A percentile compares a stretch with the other conserved stretches of the same genome.
These are phyloP conservation scores for Melampsora americana DNA, from an alignment of 1,284 basidiomycete species.

Conservation along the genomic window DNA sequence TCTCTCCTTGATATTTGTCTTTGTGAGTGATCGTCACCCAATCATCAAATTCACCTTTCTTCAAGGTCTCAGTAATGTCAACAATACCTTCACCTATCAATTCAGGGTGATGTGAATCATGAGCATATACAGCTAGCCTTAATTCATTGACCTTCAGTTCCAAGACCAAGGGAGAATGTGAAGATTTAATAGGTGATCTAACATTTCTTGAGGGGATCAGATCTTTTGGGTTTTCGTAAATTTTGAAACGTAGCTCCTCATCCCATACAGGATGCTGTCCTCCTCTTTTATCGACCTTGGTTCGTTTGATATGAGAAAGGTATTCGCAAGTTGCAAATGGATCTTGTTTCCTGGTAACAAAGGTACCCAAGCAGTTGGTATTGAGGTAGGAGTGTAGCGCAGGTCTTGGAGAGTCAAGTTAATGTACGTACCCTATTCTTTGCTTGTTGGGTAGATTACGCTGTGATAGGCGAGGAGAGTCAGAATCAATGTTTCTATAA, in stretches of 20 bases:
- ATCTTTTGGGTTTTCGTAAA: slow-evolving; percentile 75
- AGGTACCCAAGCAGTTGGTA: slow-evolving; percentile 41
- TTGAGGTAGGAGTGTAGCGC: neutral
- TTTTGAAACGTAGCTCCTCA: slow-evolving; percentile 89
- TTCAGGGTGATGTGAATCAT: slow-evolving; percentile 90
- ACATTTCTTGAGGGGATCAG: slow-evolving; percentile 60
- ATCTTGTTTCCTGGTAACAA: slow-evolving; percentile 74
- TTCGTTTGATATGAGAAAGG: slow-evolving; percentile 75
- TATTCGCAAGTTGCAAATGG: slow-evolving; percentile 82
- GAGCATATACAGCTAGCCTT: slow-evolving; percentile 83
- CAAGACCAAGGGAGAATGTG: neutral
- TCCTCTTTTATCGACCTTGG: slow-evolving; percentile 87
- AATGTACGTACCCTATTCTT: slow-evolving; percentile 63
- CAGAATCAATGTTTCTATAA: neutral
- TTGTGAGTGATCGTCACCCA: slow-evolving; percentile 88
- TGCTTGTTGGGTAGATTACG: slow-evolving; percentile 88
- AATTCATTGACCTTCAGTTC: slow-evolving; percentile 62
- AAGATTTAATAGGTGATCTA: slow-evolving; percentile 39
- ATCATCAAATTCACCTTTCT: slow-evolving; percentile 96
- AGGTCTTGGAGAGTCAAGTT: too few species aligned
- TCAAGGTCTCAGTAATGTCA: slow-evolving; percentile 82
- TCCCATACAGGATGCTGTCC: slow-evolving; percentile 99
- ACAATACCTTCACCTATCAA: slow-evolving; percentile 87
- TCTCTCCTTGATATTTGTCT: slow-evolving; percentile 79
- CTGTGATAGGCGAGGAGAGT: slow-evolving; percentile 56